These are phyloP conservation scores for Calonectria pseudoreteaudii DNA, from an alignment of 2,329 filamentous ascomycete species.

Conservation along the genomic window DNA sequence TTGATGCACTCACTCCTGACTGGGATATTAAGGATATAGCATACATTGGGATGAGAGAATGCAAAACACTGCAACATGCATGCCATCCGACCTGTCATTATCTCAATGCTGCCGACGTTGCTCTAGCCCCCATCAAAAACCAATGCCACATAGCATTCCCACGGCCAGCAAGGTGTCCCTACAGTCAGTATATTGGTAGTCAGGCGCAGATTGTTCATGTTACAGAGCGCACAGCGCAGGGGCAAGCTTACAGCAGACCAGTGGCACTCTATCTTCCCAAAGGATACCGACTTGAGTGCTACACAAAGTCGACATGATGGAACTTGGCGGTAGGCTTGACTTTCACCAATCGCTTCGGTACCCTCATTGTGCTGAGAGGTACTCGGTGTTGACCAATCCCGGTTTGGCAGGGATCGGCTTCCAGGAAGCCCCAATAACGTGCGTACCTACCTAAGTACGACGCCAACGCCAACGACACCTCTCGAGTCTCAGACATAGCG, in stretches of 20 bases:
- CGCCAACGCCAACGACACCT: constrained; percentile 7
- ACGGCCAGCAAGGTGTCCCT: neutral
- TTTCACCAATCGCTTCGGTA: neutral
- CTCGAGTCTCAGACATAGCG: neutral
- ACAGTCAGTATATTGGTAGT: neutral
- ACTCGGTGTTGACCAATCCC: constrained; percentile 3
- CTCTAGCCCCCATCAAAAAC: neutral
- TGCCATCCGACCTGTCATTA: neutral
- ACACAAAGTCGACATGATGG: neutral
- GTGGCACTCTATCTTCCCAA: neutral
- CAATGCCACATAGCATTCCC: neutral
- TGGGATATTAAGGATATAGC: neutral
- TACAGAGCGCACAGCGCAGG: constrained; percentile 8
- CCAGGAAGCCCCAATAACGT: constrained; percentile 2
- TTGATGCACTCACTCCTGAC: neutral
- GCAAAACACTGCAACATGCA: neutral
- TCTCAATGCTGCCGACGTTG: neutral
- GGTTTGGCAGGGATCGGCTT: constrained; percentile 35
- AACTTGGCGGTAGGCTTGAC: neutral
- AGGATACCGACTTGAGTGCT: neutral
- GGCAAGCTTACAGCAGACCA: neutral
- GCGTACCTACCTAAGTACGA: neutral
- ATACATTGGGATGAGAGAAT: neutral
- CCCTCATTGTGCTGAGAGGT: neutral
- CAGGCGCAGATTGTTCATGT: neutral